phyloP scores from a whole-genome alignment of 352 stramenopile species.

The Phytophthora pini region DNA sequence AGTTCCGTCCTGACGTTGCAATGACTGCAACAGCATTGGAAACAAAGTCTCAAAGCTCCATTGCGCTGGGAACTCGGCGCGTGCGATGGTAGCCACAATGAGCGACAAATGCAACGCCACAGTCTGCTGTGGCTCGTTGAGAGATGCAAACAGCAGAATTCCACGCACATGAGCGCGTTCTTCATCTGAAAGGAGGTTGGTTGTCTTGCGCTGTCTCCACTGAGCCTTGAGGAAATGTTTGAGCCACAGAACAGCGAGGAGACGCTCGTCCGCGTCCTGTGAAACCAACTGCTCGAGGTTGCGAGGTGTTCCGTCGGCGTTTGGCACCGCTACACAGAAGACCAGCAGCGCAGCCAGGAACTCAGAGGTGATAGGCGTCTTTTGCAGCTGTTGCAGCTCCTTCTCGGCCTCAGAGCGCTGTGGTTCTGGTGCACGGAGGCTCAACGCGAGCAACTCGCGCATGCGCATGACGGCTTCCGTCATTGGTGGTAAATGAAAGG shows the following conservation, averaged over 20 bases:
- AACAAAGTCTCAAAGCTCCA: conserved; percentile 80
- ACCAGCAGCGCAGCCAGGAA: conserved; percentile 60
- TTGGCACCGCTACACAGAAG: conserved; percentile 48
- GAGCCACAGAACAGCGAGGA: conserved; percentile 79
- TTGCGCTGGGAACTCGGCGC: conserved; percentile 73
- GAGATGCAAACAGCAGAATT: conserved; percentile 65
- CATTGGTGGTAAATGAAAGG: conserved; percentile 18
- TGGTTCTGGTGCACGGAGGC: conserved; percentile 45
- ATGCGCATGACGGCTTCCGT: conserved; percentile 37
- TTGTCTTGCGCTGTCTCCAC: conserved; percentile 43
- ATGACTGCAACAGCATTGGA: conserved; percentile 53
- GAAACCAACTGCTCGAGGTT: conserved; percentile 34
- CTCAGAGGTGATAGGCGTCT: conserved; percentile 28
- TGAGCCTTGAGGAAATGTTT: conserved; percentile 75
- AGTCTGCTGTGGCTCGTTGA: conserved; percentile 65
- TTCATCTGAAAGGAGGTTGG: conserved; percentile 39
- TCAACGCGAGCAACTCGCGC: conserved; percentile 61
- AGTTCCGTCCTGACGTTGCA: conserved; percentile 35
- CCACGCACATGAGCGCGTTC: conserved; percentile 58
- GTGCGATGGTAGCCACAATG: conserved; percentile 70
- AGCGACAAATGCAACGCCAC: conserved; percentile 73
- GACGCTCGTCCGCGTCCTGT: conserved; percentile 58
- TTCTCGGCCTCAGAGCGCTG: conserved; percentile 57
- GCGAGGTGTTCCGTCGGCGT: conserved; percentile 28
- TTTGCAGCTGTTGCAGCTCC: conserved; percentile 64